Evolutionary conservation across 148 eudicot genomes (phyloP).

Genomic region (Vaccinium macrocarpon): DNA sequence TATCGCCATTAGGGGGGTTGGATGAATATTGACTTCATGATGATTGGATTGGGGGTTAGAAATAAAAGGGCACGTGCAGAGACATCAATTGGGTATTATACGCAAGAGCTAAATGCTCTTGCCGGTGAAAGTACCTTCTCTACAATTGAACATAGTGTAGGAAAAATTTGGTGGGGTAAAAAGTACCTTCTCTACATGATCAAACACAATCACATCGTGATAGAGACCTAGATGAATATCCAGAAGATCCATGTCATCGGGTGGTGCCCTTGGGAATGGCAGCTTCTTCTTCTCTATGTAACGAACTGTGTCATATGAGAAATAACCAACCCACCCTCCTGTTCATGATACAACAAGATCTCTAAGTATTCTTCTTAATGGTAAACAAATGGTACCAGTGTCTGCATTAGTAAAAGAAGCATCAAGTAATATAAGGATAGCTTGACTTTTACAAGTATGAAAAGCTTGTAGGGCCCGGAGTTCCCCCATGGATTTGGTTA

Average conservation of each 20-base stretch:
- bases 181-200: slow-evolving; percentile 56
- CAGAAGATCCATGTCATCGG: slow-evolving; percentile 47
- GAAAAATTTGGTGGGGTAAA: background rate
- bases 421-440: background rate
- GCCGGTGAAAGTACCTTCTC: slow-evolving; percentile 36
- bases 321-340: slow-evolving; percentile 71
- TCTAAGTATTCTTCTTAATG: background rate
- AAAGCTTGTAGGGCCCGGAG: no score
- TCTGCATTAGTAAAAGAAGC: background rate
- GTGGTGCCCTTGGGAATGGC: slow-evolving; percentile 42
- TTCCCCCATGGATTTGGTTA: no score
- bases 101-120: background rate
- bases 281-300: slow-evolving; percentile 50
- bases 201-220: slow-evolving; percentile 51
- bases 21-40: slow-evolving; percentile 1
- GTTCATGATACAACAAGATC: slow-evolving; percentile 16
- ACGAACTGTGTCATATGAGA: slow-evolving; percentile 60
- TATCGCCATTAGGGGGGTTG: background rate
- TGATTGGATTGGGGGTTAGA: slow-evolving; percentile 3
- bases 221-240: slow-evolving; percentile 59
- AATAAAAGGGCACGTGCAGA: background rate
- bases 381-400: background rate
- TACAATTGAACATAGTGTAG: slow-evolving; percentile 43
- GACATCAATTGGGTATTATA: background rate
- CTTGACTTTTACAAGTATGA: background rate